Evolutionary conservation across 2,329 filamentous ascomycete genomes (phyloP), one percentile per base, ranked within the genome.

Genomic region (Plectosphaerella sp.): DNA sequence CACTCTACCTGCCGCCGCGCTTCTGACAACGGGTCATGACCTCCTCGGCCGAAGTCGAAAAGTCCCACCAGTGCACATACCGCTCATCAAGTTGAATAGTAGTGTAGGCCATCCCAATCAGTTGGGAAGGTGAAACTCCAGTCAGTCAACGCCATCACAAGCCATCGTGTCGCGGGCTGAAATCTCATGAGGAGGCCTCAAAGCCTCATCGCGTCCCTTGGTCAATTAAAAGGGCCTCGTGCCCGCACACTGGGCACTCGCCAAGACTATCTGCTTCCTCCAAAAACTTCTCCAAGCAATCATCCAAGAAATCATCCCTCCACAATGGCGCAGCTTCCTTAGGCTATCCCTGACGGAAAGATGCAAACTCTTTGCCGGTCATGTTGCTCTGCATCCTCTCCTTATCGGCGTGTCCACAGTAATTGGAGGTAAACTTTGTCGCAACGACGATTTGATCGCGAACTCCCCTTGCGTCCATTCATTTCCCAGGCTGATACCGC

Each of bases 381-480:
- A 62, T 67, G 59, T 78, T 79, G 41, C 65, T 58, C 8, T 62
- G 63, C 9, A 67, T 64, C 15, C 64, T 66, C 24, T 64, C 65
- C 45, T 67, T 69, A n/a, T 70, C 72, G 6, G 64, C 66, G 47
- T 70, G 55, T 8, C 58, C 57, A 16, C 64, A 67, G 62, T 75
- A 82, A 50, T 74, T 68, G 4, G 70, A 74, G 1, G 76, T 76
- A 69, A 74, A 82, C 64, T 84, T 83, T 50, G 78, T 82, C 0
- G 79, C 77, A 12, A 83, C 57, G 20, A 84, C 74, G 47, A 83
- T 64, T 47, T 73, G 66, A 59, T 83, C 78, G 0, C 83, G 74
- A 57, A 76, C 77, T 14, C 67, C 62, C 11, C 74, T 72, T 2
- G 58, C 47, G 0, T 62, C 53, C 69, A 83, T 75, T 77, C 79